Evolutionary conservation across 441 rosid genomes (phyloP).

Genomic region (Macaranga tanarius): DNA sequence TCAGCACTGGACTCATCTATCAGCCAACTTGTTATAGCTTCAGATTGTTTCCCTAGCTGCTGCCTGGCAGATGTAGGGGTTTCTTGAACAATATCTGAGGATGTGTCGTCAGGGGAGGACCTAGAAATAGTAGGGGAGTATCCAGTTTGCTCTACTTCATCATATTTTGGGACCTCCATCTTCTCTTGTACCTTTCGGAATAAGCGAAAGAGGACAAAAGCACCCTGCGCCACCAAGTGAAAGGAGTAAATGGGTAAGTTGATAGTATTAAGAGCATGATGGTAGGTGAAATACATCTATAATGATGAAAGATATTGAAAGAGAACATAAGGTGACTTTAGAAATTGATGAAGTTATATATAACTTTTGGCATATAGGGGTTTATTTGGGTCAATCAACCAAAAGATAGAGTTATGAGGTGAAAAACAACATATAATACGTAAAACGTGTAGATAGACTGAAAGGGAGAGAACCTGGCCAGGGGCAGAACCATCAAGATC

Average conservation of each 20-base stretch:
- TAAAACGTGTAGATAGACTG: background rate
- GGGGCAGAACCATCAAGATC: slow-evolving; percentile 79
- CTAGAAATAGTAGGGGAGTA: slow-evolving; percentile 48
- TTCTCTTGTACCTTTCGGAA: slow-evolving; percentile 67
- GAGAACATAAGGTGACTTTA: too few species aligned
- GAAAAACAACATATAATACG: too few species aligned
- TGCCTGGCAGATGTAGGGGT: slow-evolving; percentile 34
- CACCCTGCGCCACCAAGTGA: slow-evolving; percentile 35
- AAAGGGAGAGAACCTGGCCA: slow-evolving; percentile 55
- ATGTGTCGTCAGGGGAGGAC: slow-evolving; percentile 62
- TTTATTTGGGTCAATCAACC: too few species aligned
- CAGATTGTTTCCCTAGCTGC: slow-evolving; percentile 32
- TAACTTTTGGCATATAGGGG: too few species aligned
- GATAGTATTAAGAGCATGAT: background rate
- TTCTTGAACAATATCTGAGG: slow-evolving; percentile 69
- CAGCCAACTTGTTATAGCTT: slow-evolving; percentile 35
- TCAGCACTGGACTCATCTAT: slow-evolving; percentile 30
- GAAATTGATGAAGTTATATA: background rate
- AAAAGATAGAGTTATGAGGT: too few species aligned
- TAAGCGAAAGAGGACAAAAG: slow-evolving; percentile 80
- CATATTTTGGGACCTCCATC: slow-evolving; percentile 38
- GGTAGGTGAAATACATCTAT: background rate
- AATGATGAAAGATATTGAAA: background rate
- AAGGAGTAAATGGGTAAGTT: slow-evolving; percentile 8
- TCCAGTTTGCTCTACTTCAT: slow-evolving; percentile 49